Percentiles rank a stretch among this genome's conserved stretches.
These are phyloP conservation scores for Hsuehochloa calcarea DNA, from an alignment of 176 grass and related monocot genomes.

Conservation along the genomic window DNA sequence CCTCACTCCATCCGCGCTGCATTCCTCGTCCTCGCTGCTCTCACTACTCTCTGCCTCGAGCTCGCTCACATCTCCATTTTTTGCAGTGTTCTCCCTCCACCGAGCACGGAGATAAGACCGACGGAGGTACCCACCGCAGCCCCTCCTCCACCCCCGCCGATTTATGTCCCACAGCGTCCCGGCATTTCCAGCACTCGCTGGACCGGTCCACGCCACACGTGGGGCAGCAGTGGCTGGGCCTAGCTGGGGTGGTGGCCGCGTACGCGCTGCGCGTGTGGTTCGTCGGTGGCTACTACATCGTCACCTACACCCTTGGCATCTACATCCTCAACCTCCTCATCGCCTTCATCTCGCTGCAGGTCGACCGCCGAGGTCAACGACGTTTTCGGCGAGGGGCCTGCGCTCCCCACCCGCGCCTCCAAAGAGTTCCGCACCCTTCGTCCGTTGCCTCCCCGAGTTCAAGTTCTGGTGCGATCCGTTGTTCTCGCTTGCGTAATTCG, in stretches of 20 bases:
- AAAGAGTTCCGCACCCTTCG: constrained; percentile 85
- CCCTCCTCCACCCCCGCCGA: too few species aligned
- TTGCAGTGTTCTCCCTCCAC: too few species aligned
- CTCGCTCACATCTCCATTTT: too few species aligned
- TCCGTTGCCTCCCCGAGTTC: constrained; percentile 84
- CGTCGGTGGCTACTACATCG: constrained; percentile 66
- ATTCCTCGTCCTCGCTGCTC: too few species aligned
- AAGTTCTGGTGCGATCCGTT: constrained; percentile 71
- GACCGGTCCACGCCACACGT: constrained; percentile 71
- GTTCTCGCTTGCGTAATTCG: background rate
- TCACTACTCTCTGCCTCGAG: too few species aligned
- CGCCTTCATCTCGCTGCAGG: constrained; percentile 79
- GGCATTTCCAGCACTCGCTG: constrained; percentile 73
- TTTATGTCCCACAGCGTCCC: background rate
- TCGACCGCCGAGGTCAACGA: constrained; percentile 67
- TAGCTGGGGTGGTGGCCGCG: constrained; percentile 34
- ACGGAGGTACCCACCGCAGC: too few species aligned
- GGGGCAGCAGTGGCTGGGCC: constrained; percentile 55
- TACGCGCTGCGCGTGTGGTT: constrained; percentile 76
- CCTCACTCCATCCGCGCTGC: too few species aligned
- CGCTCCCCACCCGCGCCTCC: constrained; percentile 58
- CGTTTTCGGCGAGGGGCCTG: too few species aligned
- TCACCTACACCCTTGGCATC: constrained; percentile 81
- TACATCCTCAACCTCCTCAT: constrained; percentile 73
- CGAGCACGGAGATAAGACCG: too few species aligned